Evolutionary conservation across 768 basidiomycete species (phyloP).

Genomic region (Lentinula guzmanii): DNA sequence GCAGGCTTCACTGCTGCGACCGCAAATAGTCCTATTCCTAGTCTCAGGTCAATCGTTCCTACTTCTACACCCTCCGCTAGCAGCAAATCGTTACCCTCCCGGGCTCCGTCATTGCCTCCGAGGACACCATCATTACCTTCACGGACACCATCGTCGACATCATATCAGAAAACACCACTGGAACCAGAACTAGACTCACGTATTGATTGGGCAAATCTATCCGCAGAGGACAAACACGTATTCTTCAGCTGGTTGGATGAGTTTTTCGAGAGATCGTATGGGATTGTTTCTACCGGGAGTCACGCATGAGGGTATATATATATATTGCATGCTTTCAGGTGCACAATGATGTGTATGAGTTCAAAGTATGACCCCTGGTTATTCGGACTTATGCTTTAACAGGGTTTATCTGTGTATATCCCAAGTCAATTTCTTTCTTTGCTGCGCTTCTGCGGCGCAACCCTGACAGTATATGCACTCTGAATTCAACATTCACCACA

Average conservation of each 20-base stretch:
- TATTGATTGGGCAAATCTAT: conserved; percentile 70
- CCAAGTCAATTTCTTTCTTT: too few species aligned
- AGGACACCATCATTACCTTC: background rate
- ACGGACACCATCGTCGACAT: background rate
- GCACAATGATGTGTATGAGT: too few species aligned
- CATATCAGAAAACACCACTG: background rate
- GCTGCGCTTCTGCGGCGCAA: too few species aligned
- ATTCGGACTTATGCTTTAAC: too few species aligned
- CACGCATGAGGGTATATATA: background rate
- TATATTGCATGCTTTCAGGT: background rate
- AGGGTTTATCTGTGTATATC: too few species aligned
- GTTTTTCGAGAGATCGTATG: conserved; percentile 51
- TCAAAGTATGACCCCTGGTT: too few species aligned
- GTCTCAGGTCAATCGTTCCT: conserved; percentile 5
- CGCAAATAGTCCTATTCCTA: background rate
- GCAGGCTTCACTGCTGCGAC: background rate
- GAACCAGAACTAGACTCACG: conserved; percentile 9
- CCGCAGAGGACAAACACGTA: conserved; percentile 57
- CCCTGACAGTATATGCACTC: too few species aligned
- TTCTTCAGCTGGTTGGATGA: conserved; percentile 82
- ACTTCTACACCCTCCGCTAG: conserved; percentile 9
- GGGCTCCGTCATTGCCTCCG: background rate
- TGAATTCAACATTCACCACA: too few species aligned
- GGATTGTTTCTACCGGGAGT: background rate
- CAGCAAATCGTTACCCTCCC: background rate